Conservation (phyloP, 192 early-diverging fungal species). For the Backusella westeae region DNA sequence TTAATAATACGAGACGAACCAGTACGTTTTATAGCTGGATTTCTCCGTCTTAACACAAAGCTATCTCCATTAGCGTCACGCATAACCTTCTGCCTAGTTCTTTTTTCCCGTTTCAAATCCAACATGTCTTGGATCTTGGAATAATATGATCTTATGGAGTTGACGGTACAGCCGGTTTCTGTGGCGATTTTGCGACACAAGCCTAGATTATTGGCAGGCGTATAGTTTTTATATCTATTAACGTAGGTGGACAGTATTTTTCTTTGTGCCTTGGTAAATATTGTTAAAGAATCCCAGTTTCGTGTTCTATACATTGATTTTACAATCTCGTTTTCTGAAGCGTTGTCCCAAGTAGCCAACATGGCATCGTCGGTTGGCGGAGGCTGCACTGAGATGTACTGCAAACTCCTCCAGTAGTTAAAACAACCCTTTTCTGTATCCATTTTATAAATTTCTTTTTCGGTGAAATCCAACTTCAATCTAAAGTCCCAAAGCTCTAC, state of each 20-base stretch:
- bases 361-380: neutral
- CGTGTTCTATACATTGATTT: neutral
- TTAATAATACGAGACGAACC: neutral
- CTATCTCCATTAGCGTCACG: neutral
- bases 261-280: neutral
- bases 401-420: slow-evolving; percentile 13
- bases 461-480: neutral
- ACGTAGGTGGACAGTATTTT: neutral
- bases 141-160: slow-evolving; percentile 8
- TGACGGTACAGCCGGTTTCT: neutral
- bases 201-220: neutral
- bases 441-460: neutral
- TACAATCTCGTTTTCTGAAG: neutral
- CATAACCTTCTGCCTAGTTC: neutral
- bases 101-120: neutral
- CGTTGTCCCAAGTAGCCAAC: neutral
- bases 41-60: neutral
- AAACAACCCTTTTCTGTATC: neutral
- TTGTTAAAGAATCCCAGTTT: slow-evolving; percentile 12
- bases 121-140: neutral
- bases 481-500: neutral
- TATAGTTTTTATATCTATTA: slow-evolving; percentile 2
- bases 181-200: neutral
- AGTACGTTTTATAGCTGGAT: neutral
- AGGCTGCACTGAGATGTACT: neutral